Base-by-base conservation (phyloP, 73 alveolate genomes). In the Paramecium octaurelia region DNA sequence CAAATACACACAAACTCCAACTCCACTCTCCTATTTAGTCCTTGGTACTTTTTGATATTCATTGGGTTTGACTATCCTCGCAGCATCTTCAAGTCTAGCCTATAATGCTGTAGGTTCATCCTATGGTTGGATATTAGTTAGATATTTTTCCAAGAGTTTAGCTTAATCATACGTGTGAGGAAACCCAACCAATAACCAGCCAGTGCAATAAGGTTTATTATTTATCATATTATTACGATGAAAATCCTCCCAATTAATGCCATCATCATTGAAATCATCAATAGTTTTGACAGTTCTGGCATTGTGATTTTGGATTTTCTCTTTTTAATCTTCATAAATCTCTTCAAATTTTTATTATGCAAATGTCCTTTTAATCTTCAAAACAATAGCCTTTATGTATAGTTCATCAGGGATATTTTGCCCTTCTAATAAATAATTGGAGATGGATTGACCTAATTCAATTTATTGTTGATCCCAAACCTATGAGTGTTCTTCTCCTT, bases 151-250 rank as follows among this genome's bases (percentile, higher is more conserved):
- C 60, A 98, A 92, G 29, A 95, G 86, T 92, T 97, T 96, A 14
- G 98, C 98, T 88, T 98, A 97, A 44, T 96, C 96, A 58, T 92
- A 94, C 23, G 97, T 97, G 86, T 95, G 88, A 48, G 99, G 99
- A 95, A 96, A 98, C 70, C 97, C 99, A 12, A 95, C 97, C 5
- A 98, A 71, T 36, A 98, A 93, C 97, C 98, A 97, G 1, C 99
- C 99, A 59, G 88, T 92, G 40, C 92, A 70, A 71, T 70, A 80
- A 10, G 75, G 75, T 48, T 44, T 80, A 44, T 46, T 46, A 48
- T 80, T 80, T 18, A 80, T 64, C 91, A 80, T 80, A n/a, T 80
- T 80, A 14, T 34, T 43, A 7, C 57, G 20, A 80, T 80, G 91
- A 64, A 80, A 80, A 80, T 80, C 91, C 7, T 80, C 91, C 91